phyloP scores from a whole-genome alignment of 1,284 basidiomycete species.

The Mycosarcoma maydis region DNA sequence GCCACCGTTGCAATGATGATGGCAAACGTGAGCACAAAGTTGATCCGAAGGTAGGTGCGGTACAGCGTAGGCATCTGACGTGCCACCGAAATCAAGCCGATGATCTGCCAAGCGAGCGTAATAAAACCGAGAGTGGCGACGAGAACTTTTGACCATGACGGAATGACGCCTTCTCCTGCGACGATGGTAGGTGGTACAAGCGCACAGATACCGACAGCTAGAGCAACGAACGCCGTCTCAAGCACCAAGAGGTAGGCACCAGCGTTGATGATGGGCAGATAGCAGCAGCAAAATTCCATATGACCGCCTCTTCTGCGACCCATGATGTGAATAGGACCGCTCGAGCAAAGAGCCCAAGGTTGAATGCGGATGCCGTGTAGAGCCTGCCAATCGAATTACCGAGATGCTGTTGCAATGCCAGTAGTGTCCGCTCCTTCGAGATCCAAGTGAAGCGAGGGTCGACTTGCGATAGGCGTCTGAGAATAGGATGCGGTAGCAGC shows the following conservation, averaged over 20 bases:
- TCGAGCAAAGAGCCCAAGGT: not conserved
- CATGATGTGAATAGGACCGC: conserved; percentile 7
- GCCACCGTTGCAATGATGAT: conserved; percentile 54
- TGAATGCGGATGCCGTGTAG: not conserved
- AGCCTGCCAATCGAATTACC: not conserved
- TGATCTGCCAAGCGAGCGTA: conserved; percentile 57
- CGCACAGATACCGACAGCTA: conserved; percentile 56
- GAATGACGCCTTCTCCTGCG: conserved; percentile 55
- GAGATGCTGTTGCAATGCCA: too few relatives aligned
- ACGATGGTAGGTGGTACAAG: conserved; percentile 61
- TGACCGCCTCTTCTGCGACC: conserved; percentile 29
- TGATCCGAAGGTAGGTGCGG: conserved; percentile 61
- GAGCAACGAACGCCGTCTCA: conserved; percentile 57
- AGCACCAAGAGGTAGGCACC: conserved; percentile 62
- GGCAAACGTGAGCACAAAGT: conserved; percentile 54
- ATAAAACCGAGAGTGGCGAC: conserved; percentile 59
- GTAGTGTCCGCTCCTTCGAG: conserved; percentile 9
- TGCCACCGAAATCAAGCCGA: conserved; percentile 54
- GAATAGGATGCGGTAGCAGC: not conserved
- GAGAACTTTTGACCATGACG: conserved; percentile 56
- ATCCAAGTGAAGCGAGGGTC: not conserved
- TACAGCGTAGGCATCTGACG: conserved; percentile 55
- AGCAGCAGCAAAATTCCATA: conserved; percentile 64
- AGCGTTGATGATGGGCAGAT: conserved; percentile 61
- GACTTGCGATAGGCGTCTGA: not conserved